Base-by-base conservation (phyloP, 2,329 filamentous ascomycete species). In the Clonostachys rosea region DNA sequence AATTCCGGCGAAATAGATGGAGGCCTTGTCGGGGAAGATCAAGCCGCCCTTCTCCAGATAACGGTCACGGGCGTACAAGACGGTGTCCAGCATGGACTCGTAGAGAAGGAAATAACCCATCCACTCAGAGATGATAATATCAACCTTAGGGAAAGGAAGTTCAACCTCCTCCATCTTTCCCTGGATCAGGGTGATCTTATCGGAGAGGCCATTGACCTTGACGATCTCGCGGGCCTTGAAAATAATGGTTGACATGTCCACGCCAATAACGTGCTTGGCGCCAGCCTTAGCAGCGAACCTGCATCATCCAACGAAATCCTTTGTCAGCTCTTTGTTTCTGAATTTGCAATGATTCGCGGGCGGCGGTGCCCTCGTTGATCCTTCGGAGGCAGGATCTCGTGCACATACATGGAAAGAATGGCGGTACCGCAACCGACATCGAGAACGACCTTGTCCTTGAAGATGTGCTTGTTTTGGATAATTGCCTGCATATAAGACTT, bases 61-160 rank as follows among this genome's bases (percentile, higher is more conserved):
- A 67, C 79, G 87, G 78, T 99, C 94, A 59, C 94, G 86, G 24
- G 94, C 94, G 65, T 96, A 97, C 50, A 99, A 81, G 44, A 99
- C 94, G 34, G 94, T 99, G 74, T 99, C 94, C 63, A 99, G 73
- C 94, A 99, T 99, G 81, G 83, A 89, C 83, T 99, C 94, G 73
- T 99, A 99, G 51, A 99, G 84, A 46, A 99, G 76, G 77, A 97
- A 97, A 76, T 99, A 99, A 34, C 94, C 94, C 94, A 99, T 99
- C 94, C 94, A 99, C 77, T 99, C 94, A 3, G 92, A 97, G 67
- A 99, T 95, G 73, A 99, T 99, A 66, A 99, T 99, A 65, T 99
- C 94, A 55, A 99, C 94, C 73, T 97, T 89, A 62, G 90, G 87
- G 71, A 87, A 96, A 17, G 94, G 94, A 52, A 99, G 78, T 62